Conservation (phyloP, 331 rosid genomes). For the Stylosanthes scabra region DNA sequence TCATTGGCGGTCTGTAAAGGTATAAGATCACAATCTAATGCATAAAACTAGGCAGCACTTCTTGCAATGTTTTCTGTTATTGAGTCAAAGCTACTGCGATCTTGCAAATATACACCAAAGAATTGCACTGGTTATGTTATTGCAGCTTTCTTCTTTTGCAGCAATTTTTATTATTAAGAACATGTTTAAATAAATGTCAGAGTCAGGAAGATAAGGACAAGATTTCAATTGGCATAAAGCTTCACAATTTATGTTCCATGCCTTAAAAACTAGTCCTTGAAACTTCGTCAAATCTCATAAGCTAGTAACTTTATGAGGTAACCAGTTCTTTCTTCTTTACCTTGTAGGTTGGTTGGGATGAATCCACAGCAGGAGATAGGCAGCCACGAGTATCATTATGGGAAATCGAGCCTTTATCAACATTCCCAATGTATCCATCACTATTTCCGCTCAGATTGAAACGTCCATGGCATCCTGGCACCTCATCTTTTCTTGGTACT, state of each 20-base stretch:
- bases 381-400: slow-evolving; percentile 92
- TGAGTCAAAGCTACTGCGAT: slow-evolving; percentile 11
- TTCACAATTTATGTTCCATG: slow-evolving; percentile 18
- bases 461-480: slow-evolving; percentile 95
- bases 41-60: slow-evolving; percentile 8
- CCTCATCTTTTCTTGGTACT: slow-evolving; percentile 77
- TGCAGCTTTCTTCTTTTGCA: slow-evolving; percentile 2
- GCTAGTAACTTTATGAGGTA: not conserved
- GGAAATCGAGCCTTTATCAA: slow-evolving; percentile 96
- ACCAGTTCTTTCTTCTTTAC: not conserved
- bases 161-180: not conserved
- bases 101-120: slow-evolving; percentile 4
- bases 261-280: not conserved
- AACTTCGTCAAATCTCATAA: not conserved
- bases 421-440: slow-evolving; percentile 95
- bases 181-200: not conserved
- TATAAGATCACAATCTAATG: slow-evolving; percentile 25
- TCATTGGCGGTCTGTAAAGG: slow-evolving; percentile 98
- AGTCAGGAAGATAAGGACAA: slow-evolving; percentile 5
- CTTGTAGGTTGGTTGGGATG: slow-evolving; percentile 93
- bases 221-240: slow-evolving; percentile 14
- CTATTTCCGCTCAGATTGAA: slow-evolving; percentile 83
- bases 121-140: not conserved
- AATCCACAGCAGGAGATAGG: slow-evolving; percentile 91
- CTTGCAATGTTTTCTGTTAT: not conserved